Evolutionary conservation across 1,139 yeast genomes (phyloP), one percentile per base, ranked within the genome.

Genomic region (Yamadazyma diospyri): DNA sequence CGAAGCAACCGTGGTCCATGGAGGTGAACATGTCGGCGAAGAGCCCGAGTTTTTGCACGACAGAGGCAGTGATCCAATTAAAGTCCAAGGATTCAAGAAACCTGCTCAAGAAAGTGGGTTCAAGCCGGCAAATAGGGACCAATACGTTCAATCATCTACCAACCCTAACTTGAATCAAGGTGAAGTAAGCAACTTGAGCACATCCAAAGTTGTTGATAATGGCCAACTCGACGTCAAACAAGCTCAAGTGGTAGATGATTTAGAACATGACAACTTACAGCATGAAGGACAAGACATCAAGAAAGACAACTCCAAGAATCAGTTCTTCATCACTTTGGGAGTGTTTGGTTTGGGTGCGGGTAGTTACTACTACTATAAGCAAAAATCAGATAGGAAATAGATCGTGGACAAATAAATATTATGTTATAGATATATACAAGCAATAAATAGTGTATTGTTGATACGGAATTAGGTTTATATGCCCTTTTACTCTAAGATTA

Each of bases 21-120:
- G 73, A 2, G 75, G 75, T 9, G 73, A 66, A 40, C 35, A 51
- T 5, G 74, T 69, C 15, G 41, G 46, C 11, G 57, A 53, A 9
- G 71, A 64, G 38, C 71, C 69, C 3, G 71, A 61, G 41, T 56
- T 53, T 35, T 53, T 64, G 34, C 68, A 64, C 30, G 72, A 66
- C 48, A 51, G 52, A 37, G 67, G 60, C 6, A 48, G 60, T 29
- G 43, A 46, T 27, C 65, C 65, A 15, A 46, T 56, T 32, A 52
- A 53, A 31, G 46, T 50, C 22, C 37, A 39, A 14, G 36, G 29
- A n/a, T 36, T 37, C 24, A 44, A 44, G 30, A 40, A 46, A 13
- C 29, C 32, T 12, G 29, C 40, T 6, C 32, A 49, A n/a, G 43
- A 45, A 34, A 32, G 49, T 2, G 38, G 43, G 26, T 34, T 30